These are phyloP conservation scores for Collybia mongolica DNA, from an alignment of 768 basidiomycete species.

Conservation along the genomic window DNA sequence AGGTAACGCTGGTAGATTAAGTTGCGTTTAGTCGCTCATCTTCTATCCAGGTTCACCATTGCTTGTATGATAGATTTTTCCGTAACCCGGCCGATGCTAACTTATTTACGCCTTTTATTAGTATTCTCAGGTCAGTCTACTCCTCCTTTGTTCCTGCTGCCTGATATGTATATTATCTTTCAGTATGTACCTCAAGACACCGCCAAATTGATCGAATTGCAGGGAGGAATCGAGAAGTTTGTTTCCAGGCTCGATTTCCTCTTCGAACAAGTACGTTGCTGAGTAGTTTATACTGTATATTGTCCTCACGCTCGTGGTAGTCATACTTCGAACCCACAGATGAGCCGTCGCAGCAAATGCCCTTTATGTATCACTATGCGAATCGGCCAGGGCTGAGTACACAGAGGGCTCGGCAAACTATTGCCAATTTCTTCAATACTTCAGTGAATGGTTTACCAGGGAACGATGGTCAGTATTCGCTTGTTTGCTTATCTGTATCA, in stretches of 20 bases:
- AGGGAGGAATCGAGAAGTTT: conserved; percentile 57
- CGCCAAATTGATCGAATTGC: conserved; percentile 57
- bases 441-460: conserved; percentile 58
- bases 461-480: conserved; percentile 52
- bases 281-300: not conserved
- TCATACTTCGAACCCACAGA: conserved; percentile 52
- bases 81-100: not conserved
- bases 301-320: conserved; percentile 19
- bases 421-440: conserved; percentile 56
- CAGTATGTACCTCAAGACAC: conserved; percentile 69
- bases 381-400: conserved; percentile 59
- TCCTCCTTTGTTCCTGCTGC: not conserved
- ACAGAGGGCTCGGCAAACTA: conserved; percentile 52
- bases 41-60: conserved; percentile 39
- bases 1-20: conserved; percentile 15
- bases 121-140: conserved; percentile 53
- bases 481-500: not conserved
- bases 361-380: conserved; percentile 71
- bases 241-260: conserved; percentile 55
- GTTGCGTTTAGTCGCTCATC: not conserved
- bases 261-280: conserved; percentile 42
- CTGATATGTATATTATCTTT: not conserved
- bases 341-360: conserved; percentile 68
- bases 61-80: conserved; percentile 32
- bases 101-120: not conserved